These are phyloP conservation scores for Geranium rotundifolium DNA, from an alignment of 345 rosid genomes.

Conservation along the genomic window DNA sequence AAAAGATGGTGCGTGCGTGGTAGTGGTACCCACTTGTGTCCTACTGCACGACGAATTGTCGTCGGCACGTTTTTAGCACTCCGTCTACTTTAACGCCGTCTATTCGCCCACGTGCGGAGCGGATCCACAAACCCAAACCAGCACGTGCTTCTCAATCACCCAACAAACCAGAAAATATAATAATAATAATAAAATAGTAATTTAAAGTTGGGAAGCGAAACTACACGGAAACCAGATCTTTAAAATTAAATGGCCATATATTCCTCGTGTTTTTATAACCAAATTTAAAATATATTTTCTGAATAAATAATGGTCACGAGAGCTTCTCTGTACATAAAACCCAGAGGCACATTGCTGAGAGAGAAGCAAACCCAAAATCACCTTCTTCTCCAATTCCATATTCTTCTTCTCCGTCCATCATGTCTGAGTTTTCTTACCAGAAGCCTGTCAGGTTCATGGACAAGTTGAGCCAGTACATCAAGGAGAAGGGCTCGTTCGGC, in stretches of 20 bases:
- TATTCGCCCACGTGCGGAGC: too few relatives aligned
- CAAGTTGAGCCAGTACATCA: constrained; percentile 68
- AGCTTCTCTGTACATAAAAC: background rate
- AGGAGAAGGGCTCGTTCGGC: constrained; percentile 58
- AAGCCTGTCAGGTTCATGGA: constrained; percentile 40
- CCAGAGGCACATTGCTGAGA: background rate
- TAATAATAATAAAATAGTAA: too few relatives aligned
- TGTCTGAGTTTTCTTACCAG: constrained; percentile 26
- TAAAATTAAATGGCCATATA: background rate
- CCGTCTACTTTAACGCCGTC: too few relatives aligned
- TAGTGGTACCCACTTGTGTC: too few relatives aligned
- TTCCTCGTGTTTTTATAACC: background rate
- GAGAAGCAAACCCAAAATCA: too few relatives aligned
- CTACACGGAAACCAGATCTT: background rate
- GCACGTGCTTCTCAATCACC: too few relatives aligned
- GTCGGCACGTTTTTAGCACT: too few relatives aligned
- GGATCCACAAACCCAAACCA: too few relatives aligned
- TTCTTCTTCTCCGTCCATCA: constrained; percentile 27
- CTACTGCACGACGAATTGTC: too few relatives aligned
- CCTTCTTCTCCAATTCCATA: background rate
- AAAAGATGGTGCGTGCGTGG: too few relatives aligned
- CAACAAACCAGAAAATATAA: too few relatives aligned
- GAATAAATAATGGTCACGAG: background rate
- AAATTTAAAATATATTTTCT: too few relatives aligned
- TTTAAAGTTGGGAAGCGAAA: background rate